Evolutionary conservation across 192 early-diverging fungal species (phyloP).

Genomic region (Mortierella antarctica): DNA sequence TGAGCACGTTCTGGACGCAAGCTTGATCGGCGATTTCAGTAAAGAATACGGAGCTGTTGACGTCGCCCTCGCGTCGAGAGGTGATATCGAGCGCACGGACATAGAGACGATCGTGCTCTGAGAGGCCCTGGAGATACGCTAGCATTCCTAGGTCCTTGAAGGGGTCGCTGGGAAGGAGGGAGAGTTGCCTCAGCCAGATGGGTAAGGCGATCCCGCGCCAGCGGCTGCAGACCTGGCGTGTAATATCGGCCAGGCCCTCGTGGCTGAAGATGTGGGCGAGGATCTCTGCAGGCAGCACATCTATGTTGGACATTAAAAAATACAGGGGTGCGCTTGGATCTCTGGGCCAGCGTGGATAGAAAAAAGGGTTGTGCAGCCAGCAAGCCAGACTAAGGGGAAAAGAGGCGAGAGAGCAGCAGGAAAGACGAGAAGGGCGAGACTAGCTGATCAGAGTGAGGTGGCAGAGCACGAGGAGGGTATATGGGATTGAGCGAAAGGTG

Average conservation of each 20-base stretch:
- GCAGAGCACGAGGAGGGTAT: too few relatives aligned
- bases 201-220: slow-evolving; percentile 43
- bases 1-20: slow-evolving; percentile 29
- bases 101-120: slow-evolving; percentile 22
- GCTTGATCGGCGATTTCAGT: slow-evolving; percentile 28
- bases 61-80: slow-evolving; percentile 29
- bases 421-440: neutral
- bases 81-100: slow-evolving; percentile 43
- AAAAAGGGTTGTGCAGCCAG: neutral
- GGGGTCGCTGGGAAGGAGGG: slow-evolving; percentile 36
- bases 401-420: neutral
- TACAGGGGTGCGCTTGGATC: neutral
- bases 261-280: slow-evolving; percentile 37
- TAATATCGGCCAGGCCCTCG: slow-evolving; percentile 40
- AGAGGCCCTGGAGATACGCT: slow-evolving; percentile 11
- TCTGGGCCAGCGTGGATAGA: neutral
- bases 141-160: slow-evolving; percentile 44
- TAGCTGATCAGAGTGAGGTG: too few relatives aligned
- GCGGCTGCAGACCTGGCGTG: slow-evolving; percentile 36
- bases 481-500: too few relatives aligned
- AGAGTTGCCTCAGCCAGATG: slow-evolving; percentile 30
- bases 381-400: neutral
- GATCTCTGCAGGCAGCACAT: slow-evolving; percentile 39
- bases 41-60: slow-evolving; percentile 19
- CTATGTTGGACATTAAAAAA: slow-evolving; percentile 18